These are phyloP conservation scores for Tuber borchii DNA, from an alignment of 495 filamentous ascomycete genomes.

Conservation along the genomic window DNA sequence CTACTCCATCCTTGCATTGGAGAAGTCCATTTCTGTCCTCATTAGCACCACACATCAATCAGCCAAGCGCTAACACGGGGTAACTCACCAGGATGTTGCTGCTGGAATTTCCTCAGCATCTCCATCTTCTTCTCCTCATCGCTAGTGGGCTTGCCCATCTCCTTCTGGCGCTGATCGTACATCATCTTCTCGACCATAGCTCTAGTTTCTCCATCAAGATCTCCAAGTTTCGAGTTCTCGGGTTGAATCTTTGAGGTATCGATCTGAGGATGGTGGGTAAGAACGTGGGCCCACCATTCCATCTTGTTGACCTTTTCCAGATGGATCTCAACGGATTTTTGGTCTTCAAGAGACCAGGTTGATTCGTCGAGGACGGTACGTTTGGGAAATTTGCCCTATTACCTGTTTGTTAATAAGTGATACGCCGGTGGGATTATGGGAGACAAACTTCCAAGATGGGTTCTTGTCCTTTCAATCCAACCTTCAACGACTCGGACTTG, in stretches of 20 bases:
- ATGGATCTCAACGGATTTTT: slow-evolving; percentile 77
- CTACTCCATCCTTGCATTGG: slow-evolving; percentile 66
- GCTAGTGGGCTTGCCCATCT: slow-evolving; percentile 75
- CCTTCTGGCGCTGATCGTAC: slow-evolving; percentile 97
- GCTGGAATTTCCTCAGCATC: slow-evolving; percentile 85
- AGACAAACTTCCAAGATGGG: slow-evolving; percentile 70
- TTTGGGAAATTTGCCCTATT: slow-evolving; percentile 77
- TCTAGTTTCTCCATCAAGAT: slow-evolving; percentile 91
- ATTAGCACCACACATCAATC: slow-evolving; percentile 1
- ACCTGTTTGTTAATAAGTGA: background rate
- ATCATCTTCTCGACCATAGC: slow-evolving; percentile 99
- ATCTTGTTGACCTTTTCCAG: slow-evolving; percentile 95
- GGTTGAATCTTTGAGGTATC: slow-evolving; percentile 92
- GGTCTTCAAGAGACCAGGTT: slow-evolving; percentile 84
- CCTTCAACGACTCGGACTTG: slow-evolving; percentile 68
- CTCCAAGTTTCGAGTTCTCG: slow-evolving; percentile 79
- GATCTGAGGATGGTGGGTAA: slow-evolving; percentile 76
- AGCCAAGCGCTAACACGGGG: background rate
- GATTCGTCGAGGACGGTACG: slow-evolving; percentile 74
- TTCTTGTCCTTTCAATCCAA: slow-evolving; percentile 81
- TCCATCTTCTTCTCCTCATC: slow-evolving; percentile 92
- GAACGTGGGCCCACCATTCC: slow-evolving; percentile 95
- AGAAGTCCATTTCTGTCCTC: slow-evolving; percentile 70
- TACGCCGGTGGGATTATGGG: background rate
- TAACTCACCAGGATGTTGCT: slow-evolving; percentile 53